Conservation (phyloP, 768 basidiomycete species). For the Nidularia pulvinata region DNA sequence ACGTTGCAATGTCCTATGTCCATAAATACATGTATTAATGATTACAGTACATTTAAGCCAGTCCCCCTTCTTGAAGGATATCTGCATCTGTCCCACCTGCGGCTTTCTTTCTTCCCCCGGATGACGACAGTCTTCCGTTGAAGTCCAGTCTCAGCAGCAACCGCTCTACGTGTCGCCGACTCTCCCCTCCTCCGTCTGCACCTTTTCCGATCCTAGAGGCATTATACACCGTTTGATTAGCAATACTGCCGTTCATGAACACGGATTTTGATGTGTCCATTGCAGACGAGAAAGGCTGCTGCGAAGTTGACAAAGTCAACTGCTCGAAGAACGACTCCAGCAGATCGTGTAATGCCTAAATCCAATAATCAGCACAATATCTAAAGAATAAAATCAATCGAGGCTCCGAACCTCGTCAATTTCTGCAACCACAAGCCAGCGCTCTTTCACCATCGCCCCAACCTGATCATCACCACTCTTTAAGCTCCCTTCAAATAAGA, state of each 20-base stretch:
- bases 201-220: conserved; percentile 51
- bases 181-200: conserved; percentile 52
- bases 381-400: not conserved
- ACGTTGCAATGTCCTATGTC: not conserved
- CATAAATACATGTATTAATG: not conserved
- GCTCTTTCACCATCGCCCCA: conserved; percentile 72
- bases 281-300: conserved; percentile 63
- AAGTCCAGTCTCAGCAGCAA: conserved; percentile 83
- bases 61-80: conserved; percentile 41
- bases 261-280: conserved; percentile 74
- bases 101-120: not conserved
- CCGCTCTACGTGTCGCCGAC: conserved; percentile 81
- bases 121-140: conserved; percentile 69
- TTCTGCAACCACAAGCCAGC: conserved; percentile 67
- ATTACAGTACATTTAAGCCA: conserved; percentile 8
- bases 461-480: conserved; percentile 56
- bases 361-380: not conserved
- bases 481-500: conserved; percentile 81
- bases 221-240: conserved; percentile 51
- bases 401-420: conserved; percentile 68
- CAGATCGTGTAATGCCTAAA: conserved; percentile 64
- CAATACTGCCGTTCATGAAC: conserved; percentile 56
- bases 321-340: conserved; percentile 83
- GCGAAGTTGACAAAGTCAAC: conserved; percentile 73
- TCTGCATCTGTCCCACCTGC: conserved; percentile 20